Conservation (phyloP, 2,329 filamentous ascomycete species). For the Rutstroemia sydowiana region DNA sequence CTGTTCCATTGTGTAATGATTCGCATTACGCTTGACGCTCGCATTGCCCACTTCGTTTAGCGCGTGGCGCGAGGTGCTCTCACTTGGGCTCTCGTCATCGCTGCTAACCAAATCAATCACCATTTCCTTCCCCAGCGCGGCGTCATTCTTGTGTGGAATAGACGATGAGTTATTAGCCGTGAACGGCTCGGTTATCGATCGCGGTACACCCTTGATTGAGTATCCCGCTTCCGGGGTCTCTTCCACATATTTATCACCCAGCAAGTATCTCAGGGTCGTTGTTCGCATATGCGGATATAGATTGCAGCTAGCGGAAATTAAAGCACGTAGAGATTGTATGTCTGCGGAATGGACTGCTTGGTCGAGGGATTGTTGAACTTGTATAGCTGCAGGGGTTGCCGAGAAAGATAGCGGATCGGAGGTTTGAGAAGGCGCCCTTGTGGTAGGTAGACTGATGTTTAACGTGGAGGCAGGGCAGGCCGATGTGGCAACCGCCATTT, state of each 20-base stretch:
- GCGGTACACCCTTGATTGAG: neutral
- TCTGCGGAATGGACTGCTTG: neutral
- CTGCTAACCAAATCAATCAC: conserved; percentile 1
- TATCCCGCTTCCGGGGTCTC: neutral
- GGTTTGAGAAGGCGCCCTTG: no score
- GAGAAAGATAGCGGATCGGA: neutral
- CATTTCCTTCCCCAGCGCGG: neutral
- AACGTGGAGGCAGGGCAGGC: no score
- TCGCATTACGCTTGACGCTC: no score
- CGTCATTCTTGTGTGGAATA: neutral
- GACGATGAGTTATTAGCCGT: no score
- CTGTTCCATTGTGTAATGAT: no score
- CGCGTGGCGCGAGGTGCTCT: no score
- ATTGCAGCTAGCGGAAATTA: neutral
- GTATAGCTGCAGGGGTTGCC: neutral
- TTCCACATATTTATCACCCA: neutral
- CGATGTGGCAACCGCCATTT: no score
- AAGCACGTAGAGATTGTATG: neutral
- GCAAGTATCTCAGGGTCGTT: neutral
- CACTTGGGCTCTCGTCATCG: no score
- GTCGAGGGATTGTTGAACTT: neutral
- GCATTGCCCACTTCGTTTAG: no score
- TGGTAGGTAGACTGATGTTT: no score
- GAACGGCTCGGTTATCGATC: no score
- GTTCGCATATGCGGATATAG: neutral